These are phyloP conservation scores for Debaryomyces singareniensis DNA, from an alignment of 1,139 yeast species.

Conservation along the genomic window DNA sequence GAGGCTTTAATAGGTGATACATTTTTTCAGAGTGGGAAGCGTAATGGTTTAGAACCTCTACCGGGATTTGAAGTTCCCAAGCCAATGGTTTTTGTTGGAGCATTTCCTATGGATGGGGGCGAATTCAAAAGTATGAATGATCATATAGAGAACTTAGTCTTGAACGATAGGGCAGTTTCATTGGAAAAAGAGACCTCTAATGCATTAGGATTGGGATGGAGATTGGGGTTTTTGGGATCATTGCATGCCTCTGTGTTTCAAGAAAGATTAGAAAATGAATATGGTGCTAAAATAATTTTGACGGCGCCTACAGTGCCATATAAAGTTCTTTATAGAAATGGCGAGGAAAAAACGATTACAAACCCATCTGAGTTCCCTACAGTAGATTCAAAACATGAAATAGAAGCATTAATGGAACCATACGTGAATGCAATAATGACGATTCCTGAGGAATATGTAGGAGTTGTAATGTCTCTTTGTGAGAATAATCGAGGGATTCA, in stretches of 20 bases:
- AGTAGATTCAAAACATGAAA: constrained; percentile 34
- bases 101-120: constrained; percentile 92
- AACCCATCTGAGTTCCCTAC: constrained; percentile 94
- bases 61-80: constrained; percentile 97
- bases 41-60: constrained; percentile 59
- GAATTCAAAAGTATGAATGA: constrained; percentile 89
- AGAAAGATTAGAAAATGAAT: constrained; percentile 86
- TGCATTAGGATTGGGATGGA: constrained; percentile 97
- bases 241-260: constrained; percentile 92
- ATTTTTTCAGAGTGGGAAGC: constrained; percentile 60
- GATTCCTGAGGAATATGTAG: constrained; percentile 83
- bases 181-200: constrained; percentile 86
- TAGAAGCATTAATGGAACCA: constrained; percentile 72
- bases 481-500: constrained; percentile 82
- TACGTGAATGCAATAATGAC: constrained; percentile 88
- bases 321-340: constrained; percentile 60
- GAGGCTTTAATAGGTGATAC: constrained; percentile 95
- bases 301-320: constrained; percentile 98
- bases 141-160: constrained; percentile 77
- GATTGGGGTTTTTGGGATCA: constrained; percentile 90
- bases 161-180: constrained; percentile 88
- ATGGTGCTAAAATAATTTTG: constrained; percentile 85
- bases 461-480: constrained; percentile 79
- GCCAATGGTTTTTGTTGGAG: constrained; percentile 98
- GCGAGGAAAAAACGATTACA: constrained; percentile 58